A percentile compares a stretch with the other conserved stretches of the same genome.
phyloP scores from a whole-genome alignment of 1,284 basidiomycete species.

The Rhodotorula sp. region DNA sequence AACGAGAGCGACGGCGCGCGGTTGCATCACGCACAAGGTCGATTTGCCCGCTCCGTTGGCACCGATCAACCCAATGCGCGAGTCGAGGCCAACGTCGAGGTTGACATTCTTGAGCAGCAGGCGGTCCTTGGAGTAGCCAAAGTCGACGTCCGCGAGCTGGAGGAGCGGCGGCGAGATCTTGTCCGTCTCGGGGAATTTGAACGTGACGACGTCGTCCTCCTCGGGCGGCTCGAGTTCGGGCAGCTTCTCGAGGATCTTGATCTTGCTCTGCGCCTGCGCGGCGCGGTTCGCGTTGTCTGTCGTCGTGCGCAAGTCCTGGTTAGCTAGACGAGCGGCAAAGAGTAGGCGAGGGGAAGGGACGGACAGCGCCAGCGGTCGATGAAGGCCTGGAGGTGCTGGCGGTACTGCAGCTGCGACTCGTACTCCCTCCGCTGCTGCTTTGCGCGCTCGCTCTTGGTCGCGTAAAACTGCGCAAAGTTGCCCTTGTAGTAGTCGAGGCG shows the following conservation, averaged over 20 bases:
- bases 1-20: not conserved
- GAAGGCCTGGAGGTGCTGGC: conserved; percentile 93
- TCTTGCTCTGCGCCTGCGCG: conserved; percentile 91
- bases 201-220: conserved; percentile 87
- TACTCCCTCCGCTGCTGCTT: conserved; percentile 78
- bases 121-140: conserved; percentile 83
- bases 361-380: conserved; percentile 97
- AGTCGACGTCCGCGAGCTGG: conserved; percentile 87
- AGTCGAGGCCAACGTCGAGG: conserved; percentile 87
- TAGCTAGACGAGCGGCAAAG: conserved; percentile 3
- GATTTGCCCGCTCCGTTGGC: conserved; percentile 60
- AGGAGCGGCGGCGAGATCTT: conserved; percentile 96
- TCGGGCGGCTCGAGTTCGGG: conserved; percentile 68
- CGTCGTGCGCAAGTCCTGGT: not conserved
- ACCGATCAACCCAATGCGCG: conserved; percentile 86
- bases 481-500: conserved; percentile 75
- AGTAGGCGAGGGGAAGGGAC: not conserved
- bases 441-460: conserved; percentile 93
- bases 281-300: conserved; percentile 57
- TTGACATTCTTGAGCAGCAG: conserved; percentile 78
- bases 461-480: conserved; percentile 98
- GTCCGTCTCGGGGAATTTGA: conserved; percentile 84
- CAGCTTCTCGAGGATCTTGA: conserved; percentile 97
- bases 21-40: conserved; percentile 49
- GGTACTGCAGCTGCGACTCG: conserved; percentile 91